Percentiles rank a stretch among this genome's conserved stretches.
phyloP scores from a whole-genome alignment of 192 early-diverging fungal species.

The Rhizophagus sp. region DNA sequence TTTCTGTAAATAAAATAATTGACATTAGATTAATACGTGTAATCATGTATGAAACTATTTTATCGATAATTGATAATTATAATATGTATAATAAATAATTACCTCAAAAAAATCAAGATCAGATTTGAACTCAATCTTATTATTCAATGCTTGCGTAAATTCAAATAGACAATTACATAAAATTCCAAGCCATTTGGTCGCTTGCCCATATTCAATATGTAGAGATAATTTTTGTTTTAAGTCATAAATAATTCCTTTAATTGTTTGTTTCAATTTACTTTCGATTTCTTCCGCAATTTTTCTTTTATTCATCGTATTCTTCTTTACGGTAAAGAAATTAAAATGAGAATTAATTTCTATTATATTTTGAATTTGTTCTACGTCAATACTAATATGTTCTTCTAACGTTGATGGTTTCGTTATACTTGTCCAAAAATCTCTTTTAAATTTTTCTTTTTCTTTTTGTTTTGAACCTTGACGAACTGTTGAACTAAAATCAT shows the following conservation, averaged over 20 bases:
- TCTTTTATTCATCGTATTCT: neutral
- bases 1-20: neutral
- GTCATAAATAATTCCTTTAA: neutral
- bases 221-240: neutral
- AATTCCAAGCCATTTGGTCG: neutral
- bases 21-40: too few relatives aligned
- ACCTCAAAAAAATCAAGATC: neutral
- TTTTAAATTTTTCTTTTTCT: neutral
- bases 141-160: neutral
- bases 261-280: neutral
- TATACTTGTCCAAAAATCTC: neutral
- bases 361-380: neutral
- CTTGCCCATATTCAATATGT: neutral
- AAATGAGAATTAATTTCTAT: neutral
- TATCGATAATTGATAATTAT: too few relatives aligned
- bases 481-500: neutral
- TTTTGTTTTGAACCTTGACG: neutral
- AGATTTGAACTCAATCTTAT: neutral
- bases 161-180: neutral
- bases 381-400: neutral
- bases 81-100: too few relatives aligned
- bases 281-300: neutral
- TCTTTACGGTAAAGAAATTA: neutral
- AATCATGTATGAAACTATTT: too few relatives aligned
- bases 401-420: constrained; percentile 1